Conservation (phyloP, 202 grass and related monocot species). For the Panicum virgatum region DNA sequence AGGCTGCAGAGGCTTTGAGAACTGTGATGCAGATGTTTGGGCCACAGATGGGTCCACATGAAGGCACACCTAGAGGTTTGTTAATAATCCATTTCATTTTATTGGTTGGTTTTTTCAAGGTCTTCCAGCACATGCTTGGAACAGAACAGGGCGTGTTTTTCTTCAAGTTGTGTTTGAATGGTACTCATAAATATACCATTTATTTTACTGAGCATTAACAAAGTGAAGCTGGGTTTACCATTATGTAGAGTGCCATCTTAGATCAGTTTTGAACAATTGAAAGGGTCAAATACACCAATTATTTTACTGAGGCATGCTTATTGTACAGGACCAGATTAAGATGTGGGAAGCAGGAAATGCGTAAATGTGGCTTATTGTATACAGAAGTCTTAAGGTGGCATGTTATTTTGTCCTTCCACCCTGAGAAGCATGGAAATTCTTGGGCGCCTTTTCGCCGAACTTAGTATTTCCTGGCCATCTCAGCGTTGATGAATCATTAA, state of each 20-base stretch:
- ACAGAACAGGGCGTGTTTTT: background rate
- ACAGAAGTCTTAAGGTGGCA: background rate
- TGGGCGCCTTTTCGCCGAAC: background rate
- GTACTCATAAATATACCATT: background rate
- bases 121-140: background rate
- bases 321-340: conserved; percentile 45
- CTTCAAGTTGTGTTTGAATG: background rate
- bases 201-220: too few species aligned
- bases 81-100: background rate
- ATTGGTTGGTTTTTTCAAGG: background rate
- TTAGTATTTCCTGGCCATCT: background rate
- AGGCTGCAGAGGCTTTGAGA: conserved; percentile 65
- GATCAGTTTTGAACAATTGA: background rate
- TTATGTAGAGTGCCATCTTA: background rate
- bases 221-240: background rate
- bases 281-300: background rate
- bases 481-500: background rate
- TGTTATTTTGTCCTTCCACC: background rate
- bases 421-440: conserved; percentile 4
- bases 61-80: conserved; percentile 48
- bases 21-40: conserved; percentile 73
- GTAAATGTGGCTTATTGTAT: background rate
- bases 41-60: conserved; percentile 38
- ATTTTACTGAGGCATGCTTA: background rate
- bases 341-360: conserved; percentile 20